Evolutionary conservation across 2,329 filamentous ascomycete species (phyloP), one percentile per base, ranked within the genome.

Genomic region (Akanthomyces lecanii): DNA sequence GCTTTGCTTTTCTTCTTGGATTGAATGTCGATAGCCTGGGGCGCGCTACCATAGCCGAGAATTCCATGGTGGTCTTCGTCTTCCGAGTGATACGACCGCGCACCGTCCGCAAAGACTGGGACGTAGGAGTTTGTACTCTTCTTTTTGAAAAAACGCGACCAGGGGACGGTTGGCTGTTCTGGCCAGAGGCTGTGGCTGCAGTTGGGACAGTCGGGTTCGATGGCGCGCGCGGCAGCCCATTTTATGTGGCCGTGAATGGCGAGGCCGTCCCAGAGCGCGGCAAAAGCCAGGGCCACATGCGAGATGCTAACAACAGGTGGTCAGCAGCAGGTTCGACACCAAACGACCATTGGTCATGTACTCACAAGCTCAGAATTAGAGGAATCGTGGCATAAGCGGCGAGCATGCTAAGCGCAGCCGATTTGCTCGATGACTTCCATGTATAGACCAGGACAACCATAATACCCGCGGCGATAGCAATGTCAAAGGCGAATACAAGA

Each of bases 371-470:
- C 40, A 74, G 62, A 33, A 79, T 66, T 50, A 79, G 69, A 44
- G 77, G 77, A 21, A 79, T 72, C 3, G 77, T 79, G 12, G 73
- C 73, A 65, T 79, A 79, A 14, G 77, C 74, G 44, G 76, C 76
- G 38, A 79, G 70, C 76, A 78, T 78, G 47, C 71, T 74, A 55
- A 77, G 64, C 59, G 72, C 69, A 3, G 72, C 68, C 33, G 69
- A 69, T 12, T 63, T 55, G 7, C 68, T 64, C 18, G 68, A 68
- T 40, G 66, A 65, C 45, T 74, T 73, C 76, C 77, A 79, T 1
- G 76, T 78, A 42, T 77, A 76, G 25, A 78, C 74, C 57, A 80
- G 64, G 5, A 78, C 74, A 7, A 75, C 65, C 73, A 79, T 73
- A 14, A 76, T 65, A 5, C 72, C 71, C 0, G 73, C 70, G 8